A percentile compares a stretch with the other conserved stretches of the same genome.
These are phyloP conservation scores for Jackrogersella minutella DNA, from an alignment of 495 filamentous ascomycete species.

Conservation along the genomic window DNA sequence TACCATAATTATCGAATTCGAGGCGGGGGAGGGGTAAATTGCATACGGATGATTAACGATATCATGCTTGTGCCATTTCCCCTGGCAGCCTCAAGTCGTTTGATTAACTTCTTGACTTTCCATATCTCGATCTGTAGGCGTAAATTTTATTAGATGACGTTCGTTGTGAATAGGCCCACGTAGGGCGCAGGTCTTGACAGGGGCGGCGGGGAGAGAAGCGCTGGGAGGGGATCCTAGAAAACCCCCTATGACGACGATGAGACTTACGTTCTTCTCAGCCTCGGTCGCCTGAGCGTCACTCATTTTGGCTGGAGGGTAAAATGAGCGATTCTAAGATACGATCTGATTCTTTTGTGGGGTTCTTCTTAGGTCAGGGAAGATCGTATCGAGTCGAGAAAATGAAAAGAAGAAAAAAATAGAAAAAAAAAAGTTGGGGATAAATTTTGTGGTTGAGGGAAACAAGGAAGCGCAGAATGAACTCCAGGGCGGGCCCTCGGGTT, in stretches of 20 bases:
- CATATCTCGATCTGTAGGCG: constrained; percentile 70
- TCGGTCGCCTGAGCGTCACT: constrained; percentile 88
- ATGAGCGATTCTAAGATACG: constrained; percentile 38
- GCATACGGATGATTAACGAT: constrained; percentile 93
- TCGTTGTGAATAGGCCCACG: constrained; percentile 16
- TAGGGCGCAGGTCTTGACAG: constrained; percentile 5
- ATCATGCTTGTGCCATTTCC: constrained; percentile 99
- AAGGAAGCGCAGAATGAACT: constrained; percentile 27
- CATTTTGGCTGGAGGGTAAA: constrained; percentile 71
- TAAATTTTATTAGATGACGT: constrained; percentile 24
- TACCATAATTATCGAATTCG: neutral
- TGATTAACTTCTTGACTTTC: constrained; percentile 96
- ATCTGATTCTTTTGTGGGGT: constrained; percentile 24
- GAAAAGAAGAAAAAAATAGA: too few relatives aligned
- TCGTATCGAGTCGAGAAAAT: constrained; percentile 35
- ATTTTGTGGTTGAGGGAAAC: constrained; percentile 37
- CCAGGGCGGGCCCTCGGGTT: constrained; percentile 36
- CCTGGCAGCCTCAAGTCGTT: constrained; percentile 88
- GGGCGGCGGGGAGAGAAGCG: neutral
- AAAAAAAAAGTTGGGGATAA: constrained; percentile 27
- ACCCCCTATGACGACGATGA: constrained; percentile 7
- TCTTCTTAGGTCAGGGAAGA: constrained; percentile 18
- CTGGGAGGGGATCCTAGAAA: neutral
- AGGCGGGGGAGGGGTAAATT: constrained; percentile 40
- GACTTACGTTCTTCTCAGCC: constrained; percentile 92